phyloP scores from a whole-genome alignment of 306 rosid genomes.

The Senna tora region DNA sequence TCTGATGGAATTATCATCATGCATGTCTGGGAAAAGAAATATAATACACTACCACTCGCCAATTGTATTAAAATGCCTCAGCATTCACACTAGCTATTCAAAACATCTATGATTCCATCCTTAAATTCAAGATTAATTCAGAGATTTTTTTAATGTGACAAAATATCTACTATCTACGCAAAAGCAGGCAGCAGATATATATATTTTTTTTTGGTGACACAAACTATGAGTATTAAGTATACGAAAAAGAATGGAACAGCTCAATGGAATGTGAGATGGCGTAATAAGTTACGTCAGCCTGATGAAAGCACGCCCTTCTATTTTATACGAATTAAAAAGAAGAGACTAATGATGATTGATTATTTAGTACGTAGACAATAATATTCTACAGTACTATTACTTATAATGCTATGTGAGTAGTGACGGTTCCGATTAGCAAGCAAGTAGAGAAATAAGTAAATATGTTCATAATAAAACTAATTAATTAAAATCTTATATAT shows the following conservation, averaged over 20 bases:
- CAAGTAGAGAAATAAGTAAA: neutral
- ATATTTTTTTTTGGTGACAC: too few species aligned
- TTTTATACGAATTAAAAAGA: too few species aligned
- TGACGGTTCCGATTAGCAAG: neutral
- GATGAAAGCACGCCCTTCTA: constrained; percentile 32
- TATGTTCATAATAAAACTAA: too few species aligned
- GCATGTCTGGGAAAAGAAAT: neutral
- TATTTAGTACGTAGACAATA: neutral
- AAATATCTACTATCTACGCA: neutral
- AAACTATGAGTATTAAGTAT: too few species aligned
- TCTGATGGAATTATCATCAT: constrained; percentile 30
- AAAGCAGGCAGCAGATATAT: too few species aligned
- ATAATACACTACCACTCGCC: constrained; percentile 13
- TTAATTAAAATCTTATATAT: too few species aligned
- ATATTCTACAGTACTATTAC: neutral
- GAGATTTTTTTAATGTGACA: constrained; percentile 1
- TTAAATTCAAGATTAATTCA: neutral
- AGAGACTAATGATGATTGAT: neutral
- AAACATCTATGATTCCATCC: neutral
- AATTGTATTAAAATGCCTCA: constrained; percentile 26
- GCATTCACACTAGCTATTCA: neutral
- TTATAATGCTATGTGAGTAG: neutral
- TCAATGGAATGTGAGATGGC: neutral
- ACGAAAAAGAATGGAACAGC: too few species aligned
- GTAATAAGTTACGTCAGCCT: constrained; percentile 39